A percentile compares a stretch with the other conserved stretches of the same genome.
Conservation (phyloP, 2,329 filamentous ascomycete genomes). For the Aureobasidium leucospermi region DNA sequence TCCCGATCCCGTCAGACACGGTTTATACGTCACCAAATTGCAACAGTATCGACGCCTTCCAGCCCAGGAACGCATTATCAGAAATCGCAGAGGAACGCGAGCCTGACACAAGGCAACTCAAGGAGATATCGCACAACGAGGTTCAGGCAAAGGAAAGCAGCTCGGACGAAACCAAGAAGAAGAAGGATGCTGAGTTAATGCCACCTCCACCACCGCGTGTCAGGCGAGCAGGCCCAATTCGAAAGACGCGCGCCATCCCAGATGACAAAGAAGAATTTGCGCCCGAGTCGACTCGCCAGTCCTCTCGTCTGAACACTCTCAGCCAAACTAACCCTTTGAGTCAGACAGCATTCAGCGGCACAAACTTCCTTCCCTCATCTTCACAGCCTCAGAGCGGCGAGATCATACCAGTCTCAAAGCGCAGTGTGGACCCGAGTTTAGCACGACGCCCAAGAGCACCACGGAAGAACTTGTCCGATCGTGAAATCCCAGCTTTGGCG, state of each 20-base stretch:
- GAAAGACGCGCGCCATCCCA: constrained; percentile 2
- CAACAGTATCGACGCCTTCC: constrained; percentile 31
- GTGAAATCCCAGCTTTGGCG: constrained; percentile 4
- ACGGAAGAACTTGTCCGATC: constrained; percentile 8
- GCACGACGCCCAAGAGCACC: constrained; percentile 27
- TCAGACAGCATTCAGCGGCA: neutral
- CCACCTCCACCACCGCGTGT: constrained; percentile 22
- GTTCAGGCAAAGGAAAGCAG: constrained; percentile 16
- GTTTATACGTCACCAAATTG: constrained; percentile 42
- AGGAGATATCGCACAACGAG: constrained; percentile 42
- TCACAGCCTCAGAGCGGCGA: constrained; percentile 10
- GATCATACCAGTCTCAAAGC: constrained; percentile 19
- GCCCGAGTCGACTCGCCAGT: constrained; percentile 1
- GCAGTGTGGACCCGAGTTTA: constrained; percentile 30
- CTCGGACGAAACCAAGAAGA: constrained; percentile 17
- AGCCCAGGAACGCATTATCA: constrained; percentile 27
- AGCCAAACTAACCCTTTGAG: constrained; percentile 9
- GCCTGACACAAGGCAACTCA: constrained; percentile 33
- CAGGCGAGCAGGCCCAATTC: constrained; percentile 6
- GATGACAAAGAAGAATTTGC: constrained; percentile 1
- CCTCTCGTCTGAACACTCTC: constrained; percentile 2
- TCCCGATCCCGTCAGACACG: constrained; percentile 41
- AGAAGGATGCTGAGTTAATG: constrained; percentile 28
- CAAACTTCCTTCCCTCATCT: neutral
- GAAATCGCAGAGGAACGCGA: constrained; percentile 36